Base-by-base conservation (phyloP, 768 basidiomycete genomes). In the Collybia nuda region DNA sequence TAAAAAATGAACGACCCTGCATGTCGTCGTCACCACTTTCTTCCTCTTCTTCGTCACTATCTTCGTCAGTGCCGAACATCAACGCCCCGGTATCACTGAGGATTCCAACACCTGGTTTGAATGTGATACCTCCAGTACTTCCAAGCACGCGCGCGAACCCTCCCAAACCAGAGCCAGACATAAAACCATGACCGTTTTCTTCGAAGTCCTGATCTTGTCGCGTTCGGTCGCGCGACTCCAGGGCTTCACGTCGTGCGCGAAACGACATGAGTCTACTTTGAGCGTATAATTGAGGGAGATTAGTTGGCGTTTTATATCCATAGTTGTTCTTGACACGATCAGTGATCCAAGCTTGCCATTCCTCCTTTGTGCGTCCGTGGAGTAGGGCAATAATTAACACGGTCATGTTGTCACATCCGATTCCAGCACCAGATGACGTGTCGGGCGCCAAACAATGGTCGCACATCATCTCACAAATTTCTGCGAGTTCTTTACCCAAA, bases 381-480 rank as follows among this genome's bases (percentile, higher is more conserved):
- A 95, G 79, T 40, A 99, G 68, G 6, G 92, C 97, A 50, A 98
- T 80, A 46, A 99, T 82, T 58, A 98, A 79, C 43, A 97, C 75
- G 0, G 97, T 99, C 97, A 99, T 99, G 74, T 99, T 98, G 73
- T 99, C 97, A 66, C 96, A 98, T 17, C 97, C 97, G 55, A 98
- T 91, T 11, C 97, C 97, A 39, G 84, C 84, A 42, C 90, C 91
- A 29, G 89, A 89, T 19, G 88, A 86, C 1, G 91, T 90, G 65
- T 97, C 93, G 1, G 95, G 95, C 19, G 97, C 95, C 41, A 98
- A 79, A 62, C 97, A 98, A 58, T 89, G 86, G 52, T 92, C 88
- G 68, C 95, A 96, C 57, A 98, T 85, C 61, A 84, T 78, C 67
- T 96, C 93, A 60, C 88, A 84, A 52, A 98, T 91, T 64, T 94